Conservation (phyloP, 805 yeast genomes). For the Candida chauliodis region DNA sequence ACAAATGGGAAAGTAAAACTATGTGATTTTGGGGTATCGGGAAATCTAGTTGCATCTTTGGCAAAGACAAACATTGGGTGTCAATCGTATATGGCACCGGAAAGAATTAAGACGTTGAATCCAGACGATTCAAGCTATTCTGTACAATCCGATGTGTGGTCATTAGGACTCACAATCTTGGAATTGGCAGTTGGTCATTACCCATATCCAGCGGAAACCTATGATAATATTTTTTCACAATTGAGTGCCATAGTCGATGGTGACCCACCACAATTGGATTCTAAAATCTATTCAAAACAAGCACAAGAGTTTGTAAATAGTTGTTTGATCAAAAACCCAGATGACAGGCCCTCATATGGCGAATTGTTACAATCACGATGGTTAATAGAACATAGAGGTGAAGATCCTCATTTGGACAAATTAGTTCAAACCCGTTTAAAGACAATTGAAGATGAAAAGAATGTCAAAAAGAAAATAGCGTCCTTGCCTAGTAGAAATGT, state of each 20-base stretch:
- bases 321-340: constrained; percentile 78
- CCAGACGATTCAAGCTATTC: constrained; percentile 82
- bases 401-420: constrained; percentile 28
- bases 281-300: constrained; percentile 57
- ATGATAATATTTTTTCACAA: constrained; percentile 85
- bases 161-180: constrained; percentile 81
- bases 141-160: constrained; percentile 95
- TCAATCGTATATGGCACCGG: constrained; percentile 99
- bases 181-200: constrained; percentile 89
- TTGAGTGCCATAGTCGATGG: constrained; percentile 96
- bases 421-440: constrained; percentile 21
- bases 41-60: constrained; percentile 89
- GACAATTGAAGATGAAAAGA: constrained; percentile 12
- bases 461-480: constrained; percentile 3
- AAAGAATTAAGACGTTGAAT: constrained; percentile 71
- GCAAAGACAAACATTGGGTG: constrained; percentile 97
- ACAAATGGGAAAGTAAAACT: constrained; percentile 82
- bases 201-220: constrained; percentile 96
- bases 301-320: constrained; percentile 79
- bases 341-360: constrained; percentile 75
- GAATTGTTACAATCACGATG: constrained; percentile 79
- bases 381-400: constrained; percentile 53
- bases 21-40: constrained; percentile 95
- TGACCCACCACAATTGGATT: constrained; percentile 80
- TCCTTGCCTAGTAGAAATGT: constrained; percentile 12